Evolutionary conservation across 129 eudicot species (phyloP).

Genomic region (Flaveria ramosissima): DNA sequence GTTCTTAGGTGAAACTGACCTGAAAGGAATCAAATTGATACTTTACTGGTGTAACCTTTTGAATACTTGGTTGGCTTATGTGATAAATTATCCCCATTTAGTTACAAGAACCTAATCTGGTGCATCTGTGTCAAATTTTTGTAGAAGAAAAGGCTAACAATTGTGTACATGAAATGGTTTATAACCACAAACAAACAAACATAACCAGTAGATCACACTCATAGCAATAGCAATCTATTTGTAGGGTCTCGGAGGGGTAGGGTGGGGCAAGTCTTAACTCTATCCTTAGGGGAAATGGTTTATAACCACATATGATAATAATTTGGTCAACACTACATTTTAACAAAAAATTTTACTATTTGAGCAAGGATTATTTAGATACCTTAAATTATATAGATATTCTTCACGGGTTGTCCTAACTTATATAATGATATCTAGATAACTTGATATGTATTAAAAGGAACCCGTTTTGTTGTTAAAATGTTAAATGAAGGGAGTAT

Average conservation of each 20-base stretch:
- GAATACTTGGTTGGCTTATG: background rate
- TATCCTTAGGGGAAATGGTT: background rate
- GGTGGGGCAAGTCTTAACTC: too few species aligned
- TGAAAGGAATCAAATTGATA: background rate
- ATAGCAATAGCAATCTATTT: too few species aligned
- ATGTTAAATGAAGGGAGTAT: constrained; percentile 1
- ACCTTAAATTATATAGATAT: background rate
- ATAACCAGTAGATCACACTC: too few species aligned
- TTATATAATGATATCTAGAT: too few species aligned
- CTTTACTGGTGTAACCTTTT: background rate
- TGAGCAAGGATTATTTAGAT: background rate
- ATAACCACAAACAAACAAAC: background rate
- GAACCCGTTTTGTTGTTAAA: constrained; percentile 11
- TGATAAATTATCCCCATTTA: background rate
- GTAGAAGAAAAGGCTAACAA: background rate
- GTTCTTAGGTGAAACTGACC: background rate
- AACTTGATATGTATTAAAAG: background rate
- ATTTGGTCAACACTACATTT: background rate
- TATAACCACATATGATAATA: background rate
- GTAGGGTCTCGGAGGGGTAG: too few species aligned
- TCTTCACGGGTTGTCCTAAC: too few species aligned
- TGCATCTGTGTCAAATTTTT: background rate
- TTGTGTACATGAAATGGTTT: background rate
- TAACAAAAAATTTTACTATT: constrained; percentile 8
- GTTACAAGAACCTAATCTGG: background rate